Evolutionary conservation across 192 early-diverging fungal genomes (phyloP).

Genomic region (Podila verticillata): DNA sequence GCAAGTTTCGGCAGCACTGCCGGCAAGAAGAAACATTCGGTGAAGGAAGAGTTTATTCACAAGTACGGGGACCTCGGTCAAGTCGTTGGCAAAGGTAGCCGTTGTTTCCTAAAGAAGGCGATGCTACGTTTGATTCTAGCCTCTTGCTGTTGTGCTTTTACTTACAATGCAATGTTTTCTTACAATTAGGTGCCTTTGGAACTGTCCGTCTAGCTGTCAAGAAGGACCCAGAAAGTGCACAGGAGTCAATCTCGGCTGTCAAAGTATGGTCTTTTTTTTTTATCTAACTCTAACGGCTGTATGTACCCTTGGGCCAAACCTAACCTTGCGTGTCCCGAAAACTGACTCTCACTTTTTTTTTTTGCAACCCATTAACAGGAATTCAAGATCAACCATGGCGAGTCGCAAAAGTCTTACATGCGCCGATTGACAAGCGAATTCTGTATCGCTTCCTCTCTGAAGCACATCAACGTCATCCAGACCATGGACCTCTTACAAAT

Average conservation of each 20-base stretch:
- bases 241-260: slow-evolving; percentile 26
- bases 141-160: background rate
- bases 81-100: slow-evolving; percentile 44
- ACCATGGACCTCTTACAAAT: slow-evolving; percentile 80
- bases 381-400: slow-evolving; percentile 76
- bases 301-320: too few species aligned
- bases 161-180: too few species aligned
- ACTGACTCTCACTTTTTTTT: too few species aligned
- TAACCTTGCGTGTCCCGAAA: too few species aligned
- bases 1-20: background rate
- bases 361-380: slow-evolving; percentile 61
- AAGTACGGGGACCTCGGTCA: slow-evolving; percentile 40
- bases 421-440: slow-evolving; percentile 75
- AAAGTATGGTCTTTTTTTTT: slow-evolving; percentile 17
- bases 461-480: slow-evolving; percentile 81
- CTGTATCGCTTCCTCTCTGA: slow-evolving; percentile 81
- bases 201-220: slow-evolving; percentile 32
- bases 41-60: slow-evolving; percentile 23
- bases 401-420: slow-evolving; percentile 62
- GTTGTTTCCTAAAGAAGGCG: background rate
- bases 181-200: slow-evolving; percentile 29
- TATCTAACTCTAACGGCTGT: too few species aligned
- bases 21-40: slow-evolving; percentile 14
- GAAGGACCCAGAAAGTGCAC: slow-evolving; percentile 19
- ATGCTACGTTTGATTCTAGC: background rate